Evolutionary conservation across 2,329 filamentous ascomycete species (phyloP), one percentile per base, ranked within the genome.

Genomic region (Exophiala sp.): DNA sequence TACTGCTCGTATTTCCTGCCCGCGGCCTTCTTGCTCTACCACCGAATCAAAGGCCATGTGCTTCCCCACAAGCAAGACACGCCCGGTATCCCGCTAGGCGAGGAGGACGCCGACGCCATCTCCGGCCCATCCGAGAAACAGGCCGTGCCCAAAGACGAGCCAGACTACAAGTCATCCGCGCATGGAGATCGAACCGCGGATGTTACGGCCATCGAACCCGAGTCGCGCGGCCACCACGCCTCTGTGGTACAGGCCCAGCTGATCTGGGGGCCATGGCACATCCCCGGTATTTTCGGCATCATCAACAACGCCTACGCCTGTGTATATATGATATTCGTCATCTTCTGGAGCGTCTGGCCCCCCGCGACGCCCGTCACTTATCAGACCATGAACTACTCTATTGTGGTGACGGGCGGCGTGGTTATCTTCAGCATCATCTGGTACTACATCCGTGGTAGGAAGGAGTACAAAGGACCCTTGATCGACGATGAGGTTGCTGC

Each of bases 331-430:
- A 50, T 75, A 1, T 73, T 81, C 34, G 67, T 80, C 1, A 70
- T 77, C 9, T 80, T 82, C 63, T 81, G 76, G 69, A 73, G 69
- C 18, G 76, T 80, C 40, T 75, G 71, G 71, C 71, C 71, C 62
- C 67, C 69, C 1, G 58, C 53, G 2, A 65, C 59, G 0, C 63
- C 62, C 1, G 60, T 66, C 0, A 62, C 63, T 3, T 59, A 67
- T 0, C 60, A 63, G 0, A 70, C 64, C 10, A 73, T 75, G 68
- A 78, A 78, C 60, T 78, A 70, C 56, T 72, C 67, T 18, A 45
- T 73, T 7, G 56, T 77, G 2, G 67, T 77, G 0, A 74, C 71
- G 13, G 70, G 66, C 0, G 63, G 60, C 0, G 66, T 72, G 0
- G 55, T 72, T 2, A 58, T 73, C 1, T 73, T 77, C 40, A 73